Percentiles rank a stretch among this genome's conserved stretches.
phyloP scores from a whole-genome alignment of 179 eudicot genomes.

The Patellifolia procumbens region DNA sequence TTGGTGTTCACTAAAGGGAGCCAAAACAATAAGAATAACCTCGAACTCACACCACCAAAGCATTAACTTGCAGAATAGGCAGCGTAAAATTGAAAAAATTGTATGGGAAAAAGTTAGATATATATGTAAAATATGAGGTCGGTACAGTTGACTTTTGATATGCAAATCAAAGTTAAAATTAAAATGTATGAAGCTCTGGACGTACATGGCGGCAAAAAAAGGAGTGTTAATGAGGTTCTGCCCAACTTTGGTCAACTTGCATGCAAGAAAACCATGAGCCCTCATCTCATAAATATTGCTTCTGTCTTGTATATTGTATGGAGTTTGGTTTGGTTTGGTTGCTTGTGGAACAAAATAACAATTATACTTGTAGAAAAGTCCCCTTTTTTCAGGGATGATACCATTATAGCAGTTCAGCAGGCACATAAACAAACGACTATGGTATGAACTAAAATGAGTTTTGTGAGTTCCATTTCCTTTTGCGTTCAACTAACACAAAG shows the following conservation, averaged over 20 bases:
- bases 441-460: slow-evolving; percentile 7
- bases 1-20: slow-evolving; percentile 49
- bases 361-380: neutral
- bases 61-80: slow-evolving; percentile 18
- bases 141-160: slow-evolving; percentile 44
- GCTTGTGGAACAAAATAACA: slow-evolving; percentile 15
- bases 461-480: neutral
- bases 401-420: slow-evolving; percentile 33
- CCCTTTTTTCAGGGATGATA: slow-evolving; percentile 33
- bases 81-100: slow-evolving; percentile 35
- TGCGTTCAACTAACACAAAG: neutral
- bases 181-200: slow-evolving; percentile 6
- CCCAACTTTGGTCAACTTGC: slow-evolving; percentile 54
- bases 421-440: slow-evolving; percentile 3
- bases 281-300: slow-evolving; percentile 27
- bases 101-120: slow-evolving; percentile 17
- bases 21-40: slow-evolving; percentile 31
- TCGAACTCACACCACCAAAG: slow-evolving; percentile 32
- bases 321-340: slow-evolving; percentile 25
- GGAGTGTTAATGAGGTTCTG: slow-evolving; percentile 34
- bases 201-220: slow-evolving; percentile 27
- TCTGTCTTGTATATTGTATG: neutral
- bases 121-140: slow-evolving; percentile 10
- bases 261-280: slow-evolving; percentile 29
- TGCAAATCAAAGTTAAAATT: neutral